These are phyloP conservation scores for Neurospora terricola DNA, from an alignment of 495 filamentous ascomycete genomes.

Conservation along the genomic window DNA sequence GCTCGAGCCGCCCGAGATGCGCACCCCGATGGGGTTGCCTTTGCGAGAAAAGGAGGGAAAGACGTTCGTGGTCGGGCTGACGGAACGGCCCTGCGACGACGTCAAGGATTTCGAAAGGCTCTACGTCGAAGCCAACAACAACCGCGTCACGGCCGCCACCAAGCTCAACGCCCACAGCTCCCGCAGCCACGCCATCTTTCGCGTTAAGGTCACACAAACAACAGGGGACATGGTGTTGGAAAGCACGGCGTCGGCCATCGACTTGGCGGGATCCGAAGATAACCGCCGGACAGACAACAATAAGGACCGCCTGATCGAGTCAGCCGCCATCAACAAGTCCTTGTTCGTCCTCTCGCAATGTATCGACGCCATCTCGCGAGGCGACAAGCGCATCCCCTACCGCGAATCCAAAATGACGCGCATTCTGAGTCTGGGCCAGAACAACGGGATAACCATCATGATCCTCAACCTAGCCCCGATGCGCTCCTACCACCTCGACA, in stretches of 20 bases:
- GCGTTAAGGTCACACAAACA: constrained; percentile 74
- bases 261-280: constrained; percentile 93
- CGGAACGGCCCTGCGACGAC: constrained; percentile 72
- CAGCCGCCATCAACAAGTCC: constrained; percentile 97
- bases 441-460: constrained; percentile 93
- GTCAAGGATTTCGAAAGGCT: constrained; percentile 87
- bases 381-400: constrained; percentile 73
- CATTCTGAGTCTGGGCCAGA: constrained; percentile 86
- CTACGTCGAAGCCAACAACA: constrained; percentile 91
- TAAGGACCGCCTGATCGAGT: constrained; percentile 86
- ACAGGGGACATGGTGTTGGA: constrained; percentile 60
- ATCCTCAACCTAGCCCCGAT: constrained; percentile 86
- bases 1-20: constrained; percentile 83
- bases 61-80: constrained; percentile 85
- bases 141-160: constrained; percentile 83
- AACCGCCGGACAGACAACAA: constrained; percentile 91
- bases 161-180: constrained; percentile 95
- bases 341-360: constrained; percentile 92
- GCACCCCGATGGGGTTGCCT: constrained; percentile 73
- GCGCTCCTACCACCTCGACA: constrained; percentile 85
- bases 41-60: constrained; percentile 83
- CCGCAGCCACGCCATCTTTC: constrained; percentile 85
- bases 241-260: constrained; percentile 87
- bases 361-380: constrained; percentile 76
- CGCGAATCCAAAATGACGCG: constrained; percentile 96